phyloP scores from a whole-genome alignment of 108 stramenopile genomes.

The Licmophora abbreviata region DNA sequence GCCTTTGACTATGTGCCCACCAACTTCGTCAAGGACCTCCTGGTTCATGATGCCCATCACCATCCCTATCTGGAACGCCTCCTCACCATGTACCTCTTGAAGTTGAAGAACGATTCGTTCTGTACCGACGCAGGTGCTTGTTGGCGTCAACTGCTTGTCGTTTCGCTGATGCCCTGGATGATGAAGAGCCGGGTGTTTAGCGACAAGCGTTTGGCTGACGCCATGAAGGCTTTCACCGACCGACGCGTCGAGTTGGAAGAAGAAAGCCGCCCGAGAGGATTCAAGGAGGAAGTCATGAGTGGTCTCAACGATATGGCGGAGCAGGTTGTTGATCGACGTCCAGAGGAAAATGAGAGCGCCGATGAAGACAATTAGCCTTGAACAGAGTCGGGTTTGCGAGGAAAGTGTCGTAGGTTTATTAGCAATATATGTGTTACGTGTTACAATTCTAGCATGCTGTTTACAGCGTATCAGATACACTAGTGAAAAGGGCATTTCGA shows the following conservation, averaged over 20 bases:
- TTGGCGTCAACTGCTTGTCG: slow-evolving; percentile 34
- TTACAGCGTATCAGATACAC: too few species aligned
- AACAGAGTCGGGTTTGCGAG: too few species aligned
- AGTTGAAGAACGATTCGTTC: slow-evolving; percentile 38
- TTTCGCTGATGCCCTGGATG: slow-evolving; percentile 31
- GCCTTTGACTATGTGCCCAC: slow-evolving; percentile 21
- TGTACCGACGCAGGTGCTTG: slow-evolving; percentile 32
- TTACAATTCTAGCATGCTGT: too few species aligned
- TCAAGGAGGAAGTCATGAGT: too few species aligned
- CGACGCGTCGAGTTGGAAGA: neutral
- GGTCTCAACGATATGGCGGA: too few species aligned
- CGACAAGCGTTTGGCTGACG: neutral
- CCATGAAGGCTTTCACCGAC: neutral
- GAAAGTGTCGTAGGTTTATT: too few species aligned
- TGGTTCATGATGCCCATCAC: slow-evolving; percentile 42
- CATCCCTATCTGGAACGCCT: slow-evolving; percentile 63
- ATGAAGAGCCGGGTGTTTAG: slow-evolving; percentile 1
- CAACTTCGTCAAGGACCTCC: slow-evolving; percentile 9
- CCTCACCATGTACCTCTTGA: slow-evolving; percentile 56
- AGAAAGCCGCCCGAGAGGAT: too few species aligned
- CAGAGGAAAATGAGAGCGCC: too few species aligned
- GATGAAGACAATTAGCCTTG: too few species aligned
- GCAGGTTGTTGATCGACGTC: too few species aligned
- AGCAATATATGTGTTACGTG: too few species aligned
- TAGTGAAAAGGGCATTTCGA: too few species aligned